Base-by-base conservation (phyloP, 1,284 basidiomycete species). In the Ganoderma resinaceum region DNA sequence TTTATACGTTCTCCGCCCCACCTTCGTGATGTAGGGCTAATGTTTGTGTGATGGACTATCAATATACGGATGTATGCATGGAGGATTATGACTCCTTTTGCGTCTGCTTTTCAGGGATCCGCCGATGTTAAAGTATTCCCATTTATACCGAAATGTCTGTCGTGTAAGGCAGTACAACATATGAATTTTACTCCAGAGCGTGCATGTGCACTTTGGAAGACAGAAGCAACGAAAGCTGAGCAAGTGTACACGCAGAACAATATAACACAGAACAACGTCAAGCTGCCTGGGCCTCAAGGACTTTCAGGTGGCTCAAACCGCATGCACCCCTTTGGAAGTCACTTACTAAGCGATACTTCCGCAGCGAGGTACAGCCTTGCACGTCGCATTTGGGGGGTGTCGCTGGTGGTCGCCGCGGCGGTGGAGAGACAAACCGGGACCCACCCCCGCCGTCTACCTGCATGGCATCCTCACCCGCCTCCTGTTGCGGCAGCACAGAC, bases 311-410 rank as follows among this genome's bases (percentile, higher is more conserved):
- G 1, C 74, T 77, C 76, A 89, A 80, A 11, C 84, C 84, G 75
- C 89, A 90, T 2, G 87, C 88, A 0, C 88, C 88, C 62, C 76
- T 80, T 63, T 82, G 77, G 76, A 83, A 87, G 68, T 85, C 81
- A 62, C 76, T 81, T 40, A 86, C 84, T 3, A 87, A 79, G 43
- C 87, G 81, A 73, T 89, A 89, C 77, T 87, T 89, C 68, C 87
- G 77, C 58, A 66, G 72, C 53, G 74, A 76, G 0, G 72, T 74
- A 67, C 88, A 90, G 1, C 87, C 88, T 7, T 76, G 71, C 0
- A 88, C 83, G 49, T 83, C 83, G 67, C 88, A 89, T 6, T 77
- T 63, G 57, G 63, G 68, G 14, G 61, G 68, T 14, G 18, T 55
- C 4, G 63, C 29, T 3, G 65, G 59, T 2, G 63, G 65, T 11